Evolutionary conservation across 495 filamentous ascomycete species (phyloP).

Genomic region (Aspergillus kassunensis): DNA sequence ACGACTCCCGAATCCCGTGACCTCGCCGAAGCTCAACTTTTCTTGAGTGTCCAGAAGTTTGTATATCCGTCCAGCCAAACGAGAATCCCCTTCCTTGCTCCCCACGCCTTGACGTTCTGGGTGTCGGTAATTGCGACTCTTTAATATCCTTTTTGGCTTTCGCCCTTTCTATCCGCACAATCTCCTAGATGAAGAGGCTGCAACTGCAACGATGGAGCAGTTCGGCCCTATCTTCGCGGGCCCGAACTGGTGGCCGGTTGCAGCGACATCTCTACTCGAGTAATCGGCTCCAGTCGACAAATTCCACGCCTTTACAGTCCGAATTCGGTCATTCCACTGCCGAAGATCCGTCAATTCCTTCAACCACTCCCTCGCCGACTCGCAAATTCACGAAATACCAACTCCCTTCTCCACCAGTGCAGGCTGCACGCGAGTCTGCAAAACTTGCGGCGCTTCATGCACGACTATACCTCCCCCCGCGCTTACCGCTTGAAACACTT

Average conservation of each 20-base stretch:
- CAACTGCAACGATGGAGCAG: slow-evolving; percentile 66
- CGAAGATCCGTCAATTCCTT: slow-evolving; percentile 20
- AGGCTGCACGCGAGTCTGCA: slow-evolving; percentile 67
- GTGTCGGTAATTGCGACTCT: slow-evolving; percentile 7
- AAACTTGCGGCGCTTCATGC: slow-evolving; percentile 93
- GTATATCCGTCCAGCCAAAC: slow-evolving; percentile 7
- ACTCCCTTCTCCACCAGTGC: slow-evolving; percentile 63
- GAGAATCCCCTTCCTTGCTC: slow-evolving; percentile 11
- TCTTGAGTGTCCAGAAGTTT: slow-evolving; percentile 30
- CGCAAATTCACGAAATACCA: slow-evolving; percentile 32
- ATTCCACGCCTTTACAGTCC: slow-evolving; percentile 28
- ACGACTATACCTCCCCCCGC: slow-evolving; percentile 76
- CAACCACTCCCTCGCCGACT: slow-evolving; percentile 18
- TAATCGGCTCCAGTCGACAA: slow-evolving; percentile 38
- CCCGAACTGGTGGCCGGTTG: slow-evolving; percentile 46
- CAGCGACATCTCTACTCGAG: slow-evolving; percentile 39
- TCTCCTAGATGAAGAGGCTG: slow-evolving; percentile 63
- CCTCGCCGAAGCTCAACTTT: slow-evolving; percentile 44
- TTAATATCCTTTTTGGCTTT: slow-evolving; percentile 10
- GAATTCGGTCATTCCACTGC: slow-evolving; percentile 18
- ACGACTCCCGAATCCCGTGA: slow-evolving; percentile 42
- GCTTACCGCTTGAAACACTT: slow-evolving; percentile 79
- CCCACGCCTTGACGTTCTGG: slow-evolving; percentile 9
- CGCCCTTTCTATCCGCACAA: slow-evolving; percentile 3
- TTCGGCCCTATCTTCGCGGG: slow-evolving; percentile 60